These are phyloP conservation scores for Periconia sp. DNA, from an alignment of 2,329 filamentous ascomycete genomes.

Conservation along the genomic window DNA sequence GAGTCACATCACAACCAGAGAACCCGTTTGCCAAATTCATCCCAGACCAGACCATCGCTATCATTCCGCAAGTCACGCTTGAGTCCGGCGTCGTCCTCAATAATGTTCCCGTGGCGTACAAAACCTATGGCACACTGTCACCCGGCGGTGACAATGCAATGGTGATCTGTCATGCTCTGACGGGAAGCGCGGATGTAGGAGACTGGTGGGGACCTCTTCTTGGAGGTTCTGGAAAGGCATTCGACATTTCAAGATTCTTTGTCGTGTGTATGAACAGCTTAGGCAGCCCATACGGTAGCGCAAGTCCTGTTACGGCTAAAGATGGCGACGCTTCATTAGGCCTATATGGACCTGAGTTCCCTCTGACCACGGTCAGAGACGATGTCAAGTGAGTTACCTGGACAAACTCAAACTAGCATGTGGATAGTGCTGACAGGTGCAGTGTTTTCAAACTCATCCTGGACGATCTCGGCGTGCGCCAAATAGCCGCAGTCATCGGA, in stretches of 20 bases:
- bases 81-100: slow-evolving; percentile 85
- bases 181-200: slow-evolving; percentile 81
- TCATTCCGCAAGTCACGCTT: slow-evolving; percentile 87
- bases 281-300: slow-evolving; percentile 84
- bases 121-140: slow-evolving; percentile 64
- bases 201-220: slow-evolving; percentile 90
- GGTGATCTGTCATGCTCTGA: slow-evolving; percentile 82
- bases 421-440: slow-evolving; percentile 14
- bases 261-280: slow-evolving; percentile 85
- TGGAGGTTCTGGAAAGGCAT: slow-evolving; percentile 77
- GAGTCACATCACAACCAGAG: slow-evolving; percentile 72
- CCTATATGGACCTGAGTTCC: slow-evolving; percentile 93
- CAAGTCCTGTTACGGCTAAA: slow-evolving; percentile 87
- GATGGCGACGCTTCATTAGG: slow-evolving; percentile 77
- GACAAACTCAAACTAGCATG: not conserved
- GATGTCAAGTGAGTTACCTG: slow-evolving; percentile 78
- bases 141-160: slow-evolving; percentile 65
- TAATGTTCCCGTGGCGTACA: slow-evolving; percentile 74
- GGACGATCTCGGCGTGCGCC: slow-evolving; percentile 79
- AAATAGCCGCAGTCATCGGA: slow-evolving; percentile 79
- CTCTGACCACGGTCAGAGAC: slow-evolving; percentile 91
- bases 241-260: slow-evolving; percentile 84
- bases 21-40: slow-evolving; percentile 90
- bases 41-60: slow-evolving; percentile 83
- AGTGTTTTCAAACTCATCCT: slow-evolving; percentile 81